A percentile compares a stretch with the other conserved stretches of the same genome.
phyloP scores from a whole-genome alignment of 75 land plant species.

The Cupressus sempervirens region DNA sequence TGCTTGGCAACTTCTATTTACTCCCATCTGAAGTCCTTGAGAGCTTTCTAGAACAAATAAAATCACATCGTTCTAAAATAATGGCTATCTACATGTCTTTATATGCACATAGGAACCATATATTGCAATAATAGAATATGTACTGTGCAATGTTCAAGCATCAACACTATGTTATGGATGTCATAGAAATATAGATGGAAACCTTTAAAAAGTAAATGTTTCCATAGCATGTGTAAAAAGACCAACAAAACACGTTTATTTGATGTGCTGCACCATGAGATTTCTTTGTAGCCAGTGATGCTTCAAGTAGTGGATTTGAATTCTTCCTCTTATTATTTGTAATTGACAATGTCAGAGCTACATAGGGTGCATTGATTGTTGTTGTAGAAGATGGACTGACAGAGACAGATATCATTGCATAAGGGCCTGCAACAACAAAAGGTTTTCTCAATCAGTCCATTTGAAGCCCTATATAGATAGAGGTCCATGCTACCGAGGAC shows the following conservation, averaged over 20 bases:
- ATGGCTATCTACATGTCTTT: neutral
- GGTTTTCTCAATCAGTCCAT: neutral
- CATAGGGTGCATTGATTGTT: neutral
- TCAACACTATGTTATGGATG: neutral
- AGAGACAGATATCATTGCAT: slow-evolving; percentile 2
- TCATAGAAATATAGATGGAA: neutral
- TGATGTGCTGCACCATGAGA: neutral
- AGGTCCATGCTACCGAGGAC: neutral
- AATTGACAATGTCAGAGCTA: neutral
- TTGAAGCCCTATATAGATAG: neutral
- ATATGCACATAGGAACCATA: neutral
- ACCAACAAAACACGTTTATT: neutral
- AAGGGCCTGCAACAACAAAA: slow-evolving; percentile 3
- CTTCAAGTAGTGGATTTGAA: neutral
- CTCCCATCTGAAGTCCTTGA: neutral
- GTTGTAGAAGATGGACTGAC: neutral
- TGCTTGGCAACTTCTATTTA: neutral
- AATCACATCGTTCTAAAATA: neutral
- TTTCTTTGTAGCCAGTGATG: neutral
- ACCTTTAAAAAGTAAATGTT: no score
- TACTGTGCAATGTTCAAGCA: neutral
- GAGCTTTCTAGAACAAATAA: neutral
- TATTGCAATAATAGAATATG: neutral
- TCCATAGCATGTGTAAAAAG: no score
- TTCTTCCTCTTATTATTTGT: slow-evolving; percentile 12